phyloP scores from a whole-genome alignment of 371 early-diverging fungal genomes.

The Dichotomocladium elegans region DNA sequence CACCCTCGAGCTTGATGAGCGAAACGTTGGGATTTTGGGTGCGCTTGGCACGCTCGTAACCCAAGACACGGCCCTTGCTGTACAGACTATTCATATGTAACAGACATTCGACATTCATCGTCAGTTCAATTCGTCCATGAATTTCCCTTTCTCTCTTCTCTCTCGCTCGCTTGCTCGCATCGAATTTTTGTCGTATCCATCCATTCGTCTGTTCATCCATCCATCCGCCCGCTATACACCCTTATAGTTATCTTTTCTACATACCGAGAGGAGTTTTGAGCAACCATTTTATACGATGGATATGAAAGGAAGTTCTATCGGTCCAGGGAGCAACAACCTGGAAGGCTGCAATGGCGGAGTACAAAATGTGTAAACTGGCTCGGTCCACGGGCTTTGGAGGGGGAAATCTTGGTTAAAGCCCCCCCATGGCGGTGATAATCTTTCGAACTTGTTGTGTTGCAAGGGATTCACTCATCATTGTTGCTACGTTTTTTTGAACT shows the following conservation, averaged over 20 bases:
- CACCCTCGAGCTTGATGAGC: conserved; percentile 92
- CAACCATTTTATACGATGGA: background rate
- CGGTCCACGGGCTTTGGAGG: no score
- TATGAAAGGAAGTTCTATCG: background rate
- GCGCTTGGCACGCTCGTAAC: conserved; percentile 91
- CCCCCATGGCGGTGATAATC: no score
- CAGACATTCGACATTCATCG: background rate
- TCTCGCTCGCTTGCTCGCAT: no score
- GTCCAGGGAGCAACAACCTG: no score
- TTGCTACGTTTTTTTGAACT: no score
- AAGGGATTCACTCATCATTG: no score
- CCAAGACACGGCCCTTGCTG: conserved; percentile 95
- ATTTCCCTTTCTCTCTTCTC: conserved; percentile 6
- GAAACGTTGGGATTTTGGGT: conserved; percentile 87
- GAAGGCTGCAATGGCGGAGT: no score
- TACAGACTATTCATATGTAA: conserved; percentile 73
- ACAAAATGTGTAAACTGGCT: no score
- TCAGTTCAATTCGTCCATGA: conserved; percentile 12
- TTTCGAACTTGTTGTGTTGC: no score
- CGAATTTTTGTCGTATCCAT: conserved; percentile 7
- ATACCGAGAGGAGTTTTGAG: background rate
- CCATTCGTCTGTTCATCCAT: conserved; percentile 14
- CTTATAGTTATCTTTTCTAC: background rate
- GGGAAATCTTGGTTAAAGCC: no score
- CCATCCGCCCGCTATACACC: background rate